phyloP scores from a whole-genome alignment of 768 basidiomycete species.

The Mycena albidolilacea region DNA sequence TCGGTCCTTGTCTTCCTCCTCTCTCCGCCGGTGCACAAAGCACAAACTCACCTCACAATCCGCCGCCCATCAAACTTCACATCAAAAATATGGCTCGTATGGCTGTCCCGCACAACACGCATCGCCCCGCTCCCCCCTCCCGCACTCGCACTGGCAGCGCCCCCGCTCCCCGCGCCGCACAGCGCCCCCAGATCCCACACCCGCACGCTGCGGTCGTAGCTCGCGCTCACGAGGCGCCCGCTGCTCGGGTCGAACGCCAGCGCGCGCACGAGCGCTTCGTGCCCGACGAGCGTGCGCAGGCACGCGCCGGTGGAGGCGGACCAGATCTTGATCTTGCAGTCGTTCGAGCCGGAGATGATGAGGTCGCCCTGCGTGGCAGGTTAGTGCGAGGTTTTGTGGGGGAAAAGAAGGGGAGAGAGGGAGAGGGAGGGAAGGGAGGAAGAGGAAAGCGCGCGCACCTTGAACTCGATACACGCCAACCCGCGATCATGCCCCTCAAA shows the following conservation, averaged over 20 bases:
- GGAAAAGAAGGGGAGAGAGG: conserved; percentile 4
- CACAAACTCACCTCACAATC: conserved; percentile 64
- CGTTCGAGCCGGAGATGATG: conserved; percentile 92
- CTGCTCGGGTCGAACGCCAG: conserved; percentile 82
- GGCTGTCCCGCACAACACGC: conserved; percentile 78
- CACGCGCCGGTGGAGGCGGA: conserved; percentile 86
- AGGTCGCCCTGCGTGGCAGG: conserved; percentile 69
- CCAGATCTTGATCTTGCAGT: conserved; percentile 94
- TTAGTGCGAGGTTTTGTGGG: background rate
- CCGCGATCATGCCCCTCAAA: conserved; percentile 94
- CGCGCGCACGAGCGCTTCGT: conserved; percentile 87
- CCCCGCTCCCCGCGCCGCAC: conserved; percentile 64
- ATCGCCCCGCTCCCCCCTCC: conserved; percentile 43
- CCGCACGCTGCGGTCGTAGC: conserved; percentile 89
- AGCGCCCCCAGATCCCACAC: conserved; percentile 86
- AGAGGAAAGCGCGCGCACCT: conserved; percentile 57
- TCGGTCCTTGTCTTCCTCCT: too few species aligned
- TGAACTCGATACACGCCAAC: conserved; percentile 93
- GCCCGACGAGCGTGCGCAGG: conserved; percentile 83
- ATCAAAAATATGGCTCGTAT: conserved; percentile 92
- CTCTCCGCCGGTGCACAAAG: too few species aligned
- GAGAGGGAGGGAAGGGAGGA: too few species aligned
- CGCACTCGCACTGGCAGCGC: too few species aligned
- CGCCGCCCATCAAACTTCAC: conserved; percentile 87
- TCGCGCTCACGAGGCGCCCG: conserved; percentile 87